Percentiles rank a stretch among this genome's conserved stretches.
phyloP scores from a whole-genome alignment of 345 rosid genomes.

The Salix brachista region DNA sequence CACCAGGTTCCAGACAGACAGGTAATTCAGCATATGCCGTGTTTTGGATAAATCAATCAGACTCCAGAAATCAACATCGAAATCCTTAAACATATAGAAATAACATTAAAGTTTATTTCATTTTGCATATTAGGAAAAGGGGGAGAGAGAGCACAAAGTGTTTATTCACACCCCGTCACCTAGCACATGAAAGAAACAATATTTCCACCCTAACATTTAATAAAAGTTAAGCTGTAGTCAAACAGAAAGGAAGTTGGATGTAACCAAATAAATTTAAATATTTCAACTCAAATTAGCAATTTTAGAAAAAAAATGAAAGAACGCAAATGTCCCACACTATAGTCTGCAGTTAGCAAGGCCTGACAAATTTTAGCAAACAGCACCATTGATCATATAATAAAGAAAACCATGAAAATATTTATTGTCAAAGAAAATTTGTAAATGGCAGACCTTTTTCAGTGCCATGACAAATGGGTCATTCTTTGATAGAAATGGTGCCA shows the following conservation, averaged over 20 bases:
- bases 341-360: neutral
- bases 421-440: neutral
- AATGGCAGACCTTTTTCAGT: slow-evolving; percentile 60
- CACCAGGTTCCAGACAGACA: neutral
- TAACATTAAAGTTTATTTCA: neutral
- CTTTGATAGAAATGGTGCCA: slow-evolving; percentile 90
- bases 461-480: slow-evolving; percentile 77
- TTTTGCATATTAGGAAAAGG: neutral
- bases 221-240: neutral
- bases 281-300: neutral
- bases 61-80: neutral
- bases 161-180: neutral
- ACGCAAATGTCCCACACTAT: neutral
- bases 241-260: neutral
- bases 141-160: neutral
- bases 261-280: neutral
- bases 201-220: neutral
- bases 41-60: neutral
- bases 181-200: neutral
- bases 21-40: neutral
- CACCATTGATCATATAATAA: neutral
- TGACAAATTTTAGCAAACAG: neutral
- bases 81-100: neutral
- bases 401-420: neutral
- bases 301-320: neutral